Conservation (phyloP, 495 filamentous ascomycete species). For the Lasiosphaeria hispida region DNA sequence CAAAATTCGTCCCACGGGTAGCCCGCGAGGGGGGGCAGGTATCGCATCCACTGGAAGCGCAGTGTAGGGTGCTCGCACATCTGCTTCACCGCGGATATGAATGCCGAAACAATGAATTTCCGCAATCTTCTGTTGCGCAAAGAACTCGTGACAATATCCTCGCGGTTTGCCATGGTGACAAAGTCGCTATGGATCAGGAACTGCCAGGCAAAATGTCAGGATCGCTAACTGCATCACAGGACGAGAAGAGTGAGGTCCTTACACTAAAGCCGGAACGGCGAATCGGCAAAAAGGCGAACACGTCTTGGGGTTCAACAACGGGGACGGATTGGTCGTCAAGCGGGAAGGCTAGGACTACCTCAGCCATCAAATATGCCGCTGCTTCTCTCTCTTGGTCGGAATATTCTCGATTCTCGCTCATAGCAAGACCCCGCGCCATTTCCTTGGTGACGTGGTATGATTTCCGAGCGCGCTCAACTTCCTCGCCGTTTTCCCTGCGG, state of each 20-base stretch:
- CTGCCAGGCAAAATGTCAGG: not conserved
- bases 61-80: slow-evolving; percentile 20
- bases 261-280: slow-evolving; percentile 35
- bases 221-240: not conserved
- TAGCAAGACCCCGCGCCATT: slow-evolving; percentile 21
- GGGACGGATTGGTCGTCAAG: slow-evolving; percentile 25
- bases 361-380: slow-evolving; percentile 23
- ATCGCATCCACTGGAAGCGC: slow-evolving; percentile 33
- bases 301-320: slow-evolving; percentile 24
- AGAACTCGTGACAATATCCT: slow-evolving; percentile 34
- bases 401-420: slow-evolving; percentile 32
- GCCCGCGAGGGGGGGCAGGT: slow-evolving; percentile 18
- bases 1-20: slow-evolving; percentile 22
- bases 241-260: too few relatives aligned
- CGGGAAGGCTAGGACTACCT: slow-evolving; percentile 43
- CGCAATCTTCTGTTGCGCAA: slow-evolving; percentile 20
- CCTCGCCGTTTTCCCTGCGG: not conserved
- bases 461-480: not conserved
- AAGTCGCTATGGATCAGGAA: slow-evolving; percentile 16
- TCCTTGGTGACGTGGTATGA: slow-evolving; percentile 24
- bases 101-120: slow-evolving; percentile 18
- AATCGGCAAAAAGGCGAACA: slow-evolving; percentile 41
- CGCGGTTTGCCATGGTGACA: slow-evolving; percentile 36
- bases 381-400: slow-evolving; percentile 16
- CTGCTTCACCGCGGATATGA: slow-evolving; percentile 21